A percentile compares a stretch with the other conserved stretches of the same genome.
These are phyloP conservation scores for Diaporthe sp. DNA, from an alignment of 2,329 filamentous ascomycete species.

Conservation along the genomic window DNA sequence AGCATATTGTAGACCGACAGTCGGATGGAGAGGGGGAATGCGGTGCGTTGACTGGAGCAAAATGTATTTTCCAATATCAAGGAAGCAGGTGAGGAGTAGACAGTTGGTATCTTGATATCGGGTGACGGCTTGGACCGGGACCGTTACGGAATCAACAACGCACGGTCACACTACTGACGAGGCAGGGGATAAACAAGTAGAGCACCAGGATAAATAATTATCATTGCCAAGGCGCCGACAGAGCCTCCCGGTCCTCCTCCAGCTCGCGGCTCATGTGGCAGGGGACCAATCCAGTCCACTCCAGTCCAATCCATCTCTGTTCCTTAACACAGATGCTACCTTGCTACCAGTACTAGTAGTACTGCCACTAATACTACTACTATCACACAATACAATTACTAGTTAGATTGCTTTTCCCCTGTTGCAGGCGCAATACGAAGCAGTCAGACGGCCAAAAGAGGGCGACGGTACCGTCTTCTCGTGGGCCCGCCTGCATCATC, in stretches of 20 bases:
- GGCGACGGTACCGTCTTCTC: neutral
- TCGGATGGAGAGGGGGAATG: neutral
- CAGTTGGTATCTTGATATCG: neutral
- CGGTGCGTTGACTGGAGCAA: neutral
- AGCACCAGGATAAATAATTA: too few relatives aligned
- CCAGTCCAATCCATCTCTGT: neutral
- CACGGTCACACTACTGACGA: too few relatives aligned
- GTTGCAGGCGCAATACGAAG: constrained; percentile 22
- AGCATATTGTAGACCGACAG: neutral
- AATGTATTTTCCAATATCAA: neutral
- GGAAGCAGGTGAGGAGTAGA: too few relatives aligned
- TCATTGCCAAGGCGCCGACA: neutral
- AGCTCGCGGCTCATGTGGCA: neutral
- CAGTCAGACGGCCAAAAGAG: neutral
- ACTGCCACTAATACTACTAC: neutral
- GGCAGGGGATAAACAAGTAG: neutral
- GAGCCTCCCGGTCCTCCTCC: constrained; percentile 10
- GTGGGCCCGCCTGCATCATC: neutral
- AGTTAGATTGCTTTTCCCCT: constrained; percentile 13
- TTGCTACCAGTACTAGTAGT: neutral
- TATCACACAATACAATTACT: constrained; percentile 34
- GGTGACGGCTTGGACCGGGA: neutral
- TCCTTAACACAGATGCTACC: neutral
- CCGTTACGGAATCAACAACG: neutral
- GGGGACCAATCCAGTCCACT: neutral